These are phyloP conservation scores for Astrothelium macrocarpum DNA, from an alignment of 495 filamentous ascomycete genomes.

Conservation along the genomic window DNA sequence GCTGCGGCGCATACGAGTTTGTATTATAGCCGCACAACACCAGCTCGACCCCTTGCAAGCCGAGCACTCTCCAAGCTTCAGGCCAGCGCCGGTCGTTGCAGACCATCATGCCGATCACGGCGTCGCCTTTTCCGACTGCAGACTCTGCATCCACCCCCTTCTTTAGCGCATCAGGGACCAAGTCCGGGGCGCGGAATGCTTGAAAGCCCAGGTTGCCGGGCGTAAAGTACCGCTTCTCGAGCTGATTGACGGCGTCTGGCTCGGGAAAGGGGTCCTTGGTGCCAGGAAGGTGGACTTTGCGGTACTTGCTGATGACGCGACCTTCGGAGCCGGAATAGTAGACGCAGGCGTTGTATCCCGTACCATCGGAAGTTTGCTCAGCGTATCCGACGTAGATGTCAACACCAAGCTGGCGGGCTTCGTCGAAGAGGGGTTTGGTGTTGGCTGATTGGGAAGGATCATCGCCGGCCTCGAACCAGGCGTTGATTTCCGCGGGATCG, in stretches of 20 bases:
- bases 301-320: slow-evolving; percentile 38
- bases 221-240: slow-evolving; percentile 43
- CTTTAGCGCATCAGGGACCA: slow-evolving; percentile 24
- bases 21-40: slow-evolving; percentile 43
- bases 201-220: slow-evolving; percentile 40
- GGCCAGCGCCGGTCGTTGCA: slow-evolving; percentile 44
- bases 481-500: slow-evolving; percentile 31
- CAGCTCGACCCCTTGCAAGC: slow-evolving; percentile 40
- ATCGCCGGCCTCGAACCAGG: slow-evolving; percentile 37
- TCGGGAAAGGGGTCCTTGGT: slow-evolving; percentile 38
- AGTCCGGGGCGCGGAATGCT: slow-evolving; percentile 39
- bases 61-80: slow-evolving; percentile 39
- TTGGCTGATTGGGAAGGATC: slow-evolving; percentile 31
- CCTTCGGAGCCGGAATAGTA: slow-evolving; percentile 38
- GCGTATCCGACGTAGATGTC: slow-evolving; percentile 43
- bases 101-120: slow-evolving; percentile 44
- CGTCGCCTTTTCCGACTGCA: slow-evolving; percentile 34
- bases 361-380: slow-evolving; percentile 30
- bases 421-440: slow-evolving; percentile 39
- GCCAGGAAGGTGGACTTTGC: slow-evolving; percentile 43
- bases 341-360: slow-evolving; percentile 37
- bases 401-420: slow-evolving; percentile 32
- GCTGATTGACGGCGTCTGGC: slow-evolving; percentile 38
- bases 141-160: slow-evolving; percentile 8
- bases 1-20: slow-evolving; percentile 35